phyloP scores from a whole-genome alignment of 805 yeast genomes.

The Ogataea pignaliae region DNA sequence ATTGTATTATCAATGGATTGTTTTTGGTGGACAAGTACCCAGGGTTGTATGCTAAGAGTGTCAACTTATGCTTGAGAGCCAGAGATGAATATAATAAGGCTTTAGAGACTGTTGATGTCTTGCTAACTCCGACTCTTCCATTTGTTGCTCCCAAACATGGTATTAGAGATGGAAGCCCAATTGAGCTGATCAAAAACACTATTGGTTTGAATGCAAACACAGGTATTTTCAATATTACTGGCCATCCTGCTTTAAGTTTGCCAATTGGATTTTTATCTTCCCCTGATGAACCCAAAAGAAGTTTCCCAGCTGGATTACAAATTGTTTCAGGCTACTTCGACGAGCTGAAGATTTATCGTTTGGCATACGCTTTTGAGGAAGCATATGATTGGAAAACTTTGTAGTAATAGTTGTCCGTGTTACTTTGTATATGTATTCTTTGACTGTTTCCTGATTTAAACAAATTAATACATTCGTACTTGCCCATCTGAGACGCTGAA shows the following conservation, averaged over 20 bases:
- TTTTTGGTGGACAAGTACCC: constrained; percentile 31
- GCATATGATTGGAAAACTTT: constrained; percentile 24
- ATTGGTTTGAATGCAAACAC: constrained; percentile 34
- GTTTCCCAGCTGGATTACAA: constrained; percentile 35
- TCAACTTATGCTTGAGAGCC: constrained; percentile 31
- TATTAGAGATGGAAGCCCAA: constrained; percentile 21
- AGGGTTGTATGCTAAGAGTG: constrained; percentile 30
- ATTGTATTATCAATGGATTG: constrained; percentile 28
- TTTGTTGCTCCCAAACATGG: constrained; percentile 28
- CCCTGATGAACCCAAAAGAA: constrained; percentile 27
- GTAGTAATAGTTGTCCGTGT: too few species aligned
- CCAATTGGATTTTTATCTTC: constrained; percentile 32
- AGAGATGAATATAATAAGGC: constrained; percentile 29
- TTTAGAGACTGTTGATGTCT: constrained; percentile 28
- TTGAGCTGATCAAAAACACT: constrained; percentile 24
- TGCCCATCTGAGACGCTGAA: too few species aligned
- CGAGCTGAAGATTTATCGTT: constrained; percentile 29
- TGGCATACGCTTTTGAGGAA: constrained; percentile 35
- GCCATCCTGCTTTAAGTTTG: constrained; percentile 34
- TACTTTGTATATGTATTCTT: too few species aligned
- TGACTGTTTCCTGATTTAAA: too few species aligned
- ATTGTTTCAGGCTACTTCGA: constrained; percentile 32
- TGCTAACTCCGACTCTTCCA: constrained; percentile 31
- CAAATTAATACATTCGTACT: too few species aligned
- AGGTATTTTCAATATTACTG: constrained; percentile 33